Evolutionary conservation across 495 filamentous ascomycete genomes (phyloP).

Genomic region (Aspergillus biplanus): DNA sequence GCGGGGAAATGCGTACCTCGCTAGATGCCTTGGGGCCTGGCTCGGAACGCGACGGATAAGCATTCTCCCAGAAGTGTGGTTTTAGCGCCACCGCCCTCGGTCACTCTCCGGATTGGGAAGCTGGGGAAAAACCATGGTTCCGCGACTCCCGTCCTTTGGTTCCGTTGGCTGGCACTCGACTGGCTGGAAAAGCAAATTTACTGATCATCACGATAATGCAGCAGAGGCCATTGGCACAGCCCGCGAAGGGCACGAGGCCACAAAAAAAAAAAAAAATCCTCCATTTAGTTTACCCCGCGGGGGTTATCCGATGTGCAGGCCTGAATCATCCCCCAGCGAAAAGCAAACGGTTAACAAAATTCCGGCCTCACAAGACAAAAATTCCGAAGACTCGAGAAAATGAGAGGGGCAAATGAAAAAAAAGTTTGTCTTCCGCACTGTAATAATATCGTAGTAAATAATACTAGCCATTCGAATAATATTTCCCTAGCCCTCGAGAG

Average conservation of each 20-base stretch:
- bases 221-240: neutral
- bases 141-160: neutral
- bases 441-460: neutral
- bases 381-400: neutral
- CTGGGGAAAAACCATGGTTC: neutral
- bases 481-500: neutral
- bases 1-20: conserved; percentile 13
- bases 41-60: conserved; percentile 24
- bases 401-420: neutral
- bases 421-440: neutral
- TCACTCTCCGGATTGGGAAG: neutral
- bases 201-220: neutral
- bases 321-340: neutral
- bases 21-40: conserved; percentile 6
- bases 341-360: neutral
- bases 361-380: neutral
- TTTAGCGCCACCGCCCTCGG: neutral
- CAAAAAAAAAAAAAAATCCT: neutral
- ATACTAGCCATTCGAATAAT: neutral
- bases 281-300: conserved; percentile 31
- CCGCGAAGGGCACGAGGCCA: neutral
- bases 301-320: conserved; percentile 15
- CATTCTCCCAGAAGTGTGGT: conserved; percentile 23
- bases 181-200: neutral
- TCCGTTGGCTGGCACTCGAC: neutral